Evolutionary conservation across 257 asterid genomes (phyloP).

Genomic region (Apocynum venetum): DNA sequence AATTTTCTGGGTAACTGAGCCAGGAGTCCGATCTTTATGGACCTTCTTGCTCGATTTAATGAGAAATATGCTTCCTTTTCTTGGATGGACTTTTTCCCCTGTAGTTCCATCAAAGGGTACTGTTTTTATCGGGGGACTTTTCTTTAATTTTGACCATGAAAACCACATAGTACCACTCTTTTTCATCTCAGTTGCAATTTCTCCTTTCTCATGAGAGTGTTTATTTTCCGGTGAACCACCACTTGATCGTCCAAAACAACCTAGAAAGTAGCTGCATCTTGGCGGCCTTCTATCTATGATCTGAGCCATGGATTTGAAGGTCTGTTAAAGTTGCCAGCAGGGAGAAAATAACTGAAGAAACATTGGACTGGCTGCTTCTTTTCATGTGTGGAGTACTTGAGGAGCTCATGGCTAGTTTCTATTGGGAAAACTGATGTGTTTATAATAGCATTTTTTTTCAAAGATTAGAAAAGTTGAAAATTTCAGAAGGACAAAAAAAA

Average conservation of each 20-base stretch:
- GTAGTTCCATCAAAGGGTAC: not conserved
- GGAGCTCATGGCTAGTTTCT: not conserved
- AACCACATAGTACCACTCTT: not conserved
- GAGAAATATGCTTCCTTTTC: not conserved
- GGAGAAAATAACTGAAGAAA: not conserved
- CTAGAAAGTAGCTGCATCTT: not conserved
- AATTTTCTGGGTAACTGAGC: not conserved
- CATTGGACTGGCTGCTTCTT: not conserved
- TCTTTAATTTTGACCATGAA: not conserved
- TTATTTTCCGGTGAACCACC: not conserved
- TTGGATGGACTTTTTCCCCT: not conserved
- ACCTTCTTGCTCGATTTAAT: not conserved
- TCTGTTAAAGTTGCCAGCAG: not conserved
- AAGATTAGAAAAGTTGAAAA: not conserved
- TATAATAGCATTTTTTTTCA: not conserved
- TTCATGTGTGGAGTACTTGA: not conserved
- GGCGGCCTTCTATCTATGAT: not conserved
- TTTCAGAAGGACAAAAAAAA: not conserved
- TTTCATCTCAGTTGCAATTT: not conserved
- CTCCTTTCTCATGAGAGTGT: not conserved
- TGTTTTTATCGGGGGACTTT: not conserved
- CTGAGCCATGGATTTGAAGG: constrained; percentile 1
- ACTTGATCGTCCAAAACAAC: not conserved
- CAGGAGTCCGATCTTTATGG: not conserved
- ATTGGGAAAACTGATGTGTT: not conserved